phyloP scores from a whole-genome alignment of 306 rosid species.

The Acmispon strigosus region DNA sequence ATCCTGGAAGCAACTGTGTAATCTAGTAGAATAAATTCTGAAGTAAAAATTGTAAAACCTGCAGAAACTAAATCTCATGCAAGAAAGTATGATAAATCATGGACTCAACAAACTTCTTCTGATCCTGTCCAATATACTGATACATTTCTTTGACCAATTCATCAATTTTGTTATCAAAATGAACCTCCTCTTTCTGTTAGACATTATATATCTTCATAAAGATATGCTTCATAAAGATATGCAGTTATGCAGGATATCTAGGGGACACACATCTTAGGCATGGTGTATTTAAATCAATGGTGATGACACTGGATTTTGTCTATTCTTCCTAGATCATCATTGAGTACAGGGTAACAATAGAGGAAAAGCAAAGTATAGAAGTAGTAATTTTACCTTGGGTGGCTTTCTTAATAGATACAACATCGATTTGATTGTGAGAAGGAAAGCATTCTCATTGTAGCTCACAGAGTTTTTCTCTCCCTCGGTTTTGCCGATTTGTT shows the following conservation, averaged over 20 bases:
- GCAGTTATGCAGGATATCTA: not conserved
- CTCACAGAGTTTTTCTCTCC: slow-evolving; percentile 90
- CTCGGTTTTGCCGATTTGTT: slow-evolving; percentile 80
- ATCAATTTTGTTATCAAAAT: not conserved
- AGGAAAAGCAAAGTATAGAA: slow-evolving; percentile 1
- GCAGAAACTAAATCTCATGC: not conserved
- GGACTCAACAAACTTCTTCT: not conserved
- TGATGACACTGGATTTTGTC: not conserved
- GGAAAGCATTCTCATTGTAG: slow-evolving; percentile 91
- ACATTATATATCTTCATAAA: not conserved
- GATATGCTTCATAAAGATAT: no score
- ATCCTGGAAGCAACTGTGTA: not conserved
- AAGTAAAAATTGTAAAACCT: no score
- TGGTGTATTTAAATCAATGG: not conserved
- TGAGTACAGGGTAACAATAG: not conserved
- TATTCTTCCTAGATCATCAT: not conserved
- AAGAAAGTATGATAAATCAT: not conserved
- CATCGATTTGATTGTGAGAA: slow-evolving; percentile 80
- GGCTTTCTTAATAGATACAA: slow-evolving; percentile 55
- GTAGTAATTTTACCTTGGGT: slow-evolving; percentile 56
- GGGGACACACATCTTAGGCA: not conserved
- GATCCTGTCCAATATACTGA: not conserved
- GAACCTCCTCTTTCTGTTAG: not conserved
- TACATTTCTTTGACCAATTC: not conserved
- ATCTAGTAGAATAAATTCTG: no score